Conservation (phyloP, 1,139 yeast genomes). For the Zygosaccharomyces sapae region DNA sequence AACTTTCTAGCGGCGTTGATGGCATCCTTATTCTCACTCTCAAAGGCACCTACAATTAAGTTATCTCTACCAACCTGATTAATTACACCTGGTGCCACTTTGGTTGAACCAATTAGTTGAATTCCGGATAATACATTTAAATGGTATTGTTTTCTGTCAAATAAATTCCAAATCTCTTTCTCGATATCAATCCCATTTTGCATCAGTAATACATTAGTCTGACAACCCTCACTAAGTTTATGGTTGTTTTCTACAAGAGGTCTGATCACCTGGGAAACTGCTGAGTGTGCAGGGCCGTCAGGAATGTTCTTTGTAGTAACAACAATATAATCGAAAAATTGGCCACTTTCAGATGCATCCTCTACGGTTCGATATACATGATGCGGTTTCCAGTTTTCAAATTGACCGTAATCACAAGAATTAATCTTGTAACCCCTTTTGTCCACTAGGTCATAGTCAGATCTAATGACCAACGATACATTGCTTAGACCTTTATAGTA, state of each 20-base stretch:
- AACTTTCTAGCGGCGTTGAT: conserved; percentile 37
- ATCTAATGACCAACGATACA: conserved; percentile 50
- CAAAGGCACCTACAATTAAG: conserved; percentile 47
- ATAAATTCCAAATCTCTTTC: conserved; percentile 43
- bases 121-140: conserved; percentile 49
- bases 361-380: conserved; percentile 39
- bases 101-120: conserved; percentile 44
- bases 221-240: conserved; percentile 15
- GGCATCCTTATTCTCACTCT: conserved; percentile 25
- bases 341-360: conserved; percentile 41
- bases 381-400: conserved; percentile 48
- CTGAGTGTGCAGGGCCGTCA: conserved; percentile 41
- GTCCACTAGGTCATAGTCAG: conserved; percentile 47
- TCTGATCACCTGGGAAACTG: conserved; percentile 45
- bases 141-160: conserved; percentile 38
- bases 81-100: conserved; percentile 31
- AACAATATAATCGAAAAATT: conserved; percentile 49
- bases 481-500: conserved; percentile 36
- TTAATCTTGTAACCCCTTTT: conserved; percentile 46
- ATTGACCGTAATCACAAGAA: conserved; percentile 50
- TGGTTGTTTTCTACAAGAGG: conserved; percentile 42
- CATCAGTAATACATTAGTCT: conserved; percentile 46
- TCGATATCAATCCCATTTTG: conserved; percentile 62
- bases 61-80: conserved; percentile 35
- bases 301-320: conserved; percentile 60